Percentiles rank a stretch among this genome's conserved stretches.
phyloP scores from a whole-genome alignment of 139 green algal species.

The Prasinococcaceae sp. region DNA sequence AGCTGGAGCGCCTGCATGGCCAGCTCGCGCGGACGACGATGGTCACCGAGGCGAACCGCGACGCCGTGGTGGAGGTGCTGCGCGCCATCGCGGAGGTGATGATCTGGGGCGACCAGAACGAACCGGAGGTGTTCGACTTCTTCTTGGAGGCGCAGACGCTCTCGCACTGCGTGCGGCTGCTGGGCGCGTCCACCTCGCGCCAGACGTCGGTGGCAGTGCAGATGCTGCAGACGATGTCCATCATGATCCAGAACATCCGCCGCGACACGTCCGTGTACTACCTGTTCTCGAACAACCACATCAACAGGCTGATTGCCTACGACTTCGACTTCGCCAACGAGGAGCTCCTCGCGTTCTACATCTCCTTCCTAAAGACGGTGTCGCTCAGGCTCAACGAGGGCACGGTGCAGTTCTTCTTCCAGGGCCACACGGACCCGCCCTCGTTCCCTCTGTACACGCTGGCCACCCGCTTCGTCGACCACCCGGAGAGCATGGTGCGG shows the following conservation, averaged over 20 bases:
- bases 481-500: conserved; percentile 89
- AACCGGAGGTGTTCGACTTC: conserved; percentile 84
- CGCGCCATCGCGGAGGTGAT: conserved; percentile 86
- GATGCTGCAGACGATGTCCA: conserved; percentile 60
- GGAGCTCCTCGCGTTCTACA: conserved; percentile 91
- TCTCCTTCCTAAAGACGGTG: conserved; percentile 93
- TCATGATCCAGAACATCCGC: conserved; percentile 91
- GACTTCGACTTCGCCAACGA: conserved; percentile 91
- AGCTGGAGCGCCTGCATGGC: conserved; percentile 39
- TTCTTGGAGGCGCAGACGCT: conserved; percentile 89
- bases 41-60: conserved; percentile 37
- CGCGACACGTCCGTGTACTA: conserved; percentile 77
- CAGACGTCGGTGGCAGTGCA: conserved; percentile 55
- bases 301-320: conserved; percentile 84
- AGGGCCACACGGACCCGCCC: too few relatives aligned
- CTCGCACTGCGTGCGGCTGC: conserved; percentile 65
- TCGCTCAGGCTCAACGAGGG: conserved; percentile 68
- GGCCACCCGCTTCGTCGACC: conserved; percentile 72
- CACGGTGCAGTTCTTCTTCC: conserved; percentile 92
- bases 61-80: conserved; percentile 75
- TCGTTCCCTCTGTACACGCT: conserved; percentile 83
- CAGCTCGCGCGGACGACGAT: conserved; percentile 36
- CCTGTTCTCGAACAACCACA: conserved; percentile 91
- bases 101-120: conserved; percentile 96
- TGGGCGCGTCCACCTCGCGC: conserved; percentile 31